A percentile compares a stretch with the other conserved stretches of the same genome.
phyloP scores from a whole-genome alignment of 306 rosid species.

The Nissolia schottii region DNA sequence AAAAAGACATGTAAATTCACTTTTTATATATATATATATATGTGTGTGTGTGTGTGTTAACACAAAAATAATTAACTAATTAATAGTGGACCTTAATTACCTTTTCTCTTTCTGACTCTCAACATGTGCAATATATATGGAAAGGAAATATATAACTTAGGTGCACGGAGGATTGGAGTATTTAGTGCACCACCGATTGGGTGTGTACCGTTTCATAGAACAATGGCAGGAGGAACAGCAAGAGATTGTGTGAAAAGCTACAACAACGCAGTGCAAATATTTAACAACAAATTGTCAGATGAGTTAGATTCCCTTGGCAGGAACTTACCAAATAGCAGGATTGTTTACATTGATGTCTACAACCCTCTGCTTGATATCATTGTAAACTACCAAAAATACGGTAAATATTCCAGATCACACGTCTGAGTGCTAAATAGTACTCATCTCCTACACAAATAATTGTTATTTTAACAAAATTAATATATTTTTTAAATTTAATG shows the following conservation, averaged over 20 bases:
- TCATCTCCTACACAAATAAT: too few species aligned
- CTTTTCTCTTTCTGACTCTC: neutral
- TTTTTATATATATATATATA: too few species aligned
- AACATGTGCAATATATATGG: neutral
- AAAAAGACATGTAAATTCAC: too few species aligned
- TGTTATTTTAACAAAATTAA: too few species aligned
- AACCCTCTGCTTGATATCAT: conserved; percentile 47
- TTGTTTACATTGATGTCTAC: conserved; percentile 50
- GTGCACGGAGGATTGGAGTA: conserved; percentile 55
- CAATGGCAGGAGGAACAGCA: conserved; percentile 40
- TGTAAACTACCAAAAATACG: conserved; percentile 34
- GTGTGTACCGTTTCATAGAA: conserved; percentile 70
- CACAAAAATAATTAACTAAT: neutral
- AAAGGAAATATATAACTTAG: conserved; percentile 45
- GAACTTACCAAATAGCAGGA: conserved; percentile 17
- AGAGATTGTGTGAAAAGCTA: conserved; percentile 40
- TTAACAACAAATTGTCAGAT: conserved; percentile 36
- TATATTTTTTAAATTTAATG: too few species aligned
- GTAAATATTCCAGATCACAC: conserved; percentile 27
- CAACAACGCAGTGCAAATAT: conserved; percentile 41
- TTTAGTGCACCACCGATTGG: conserved; percentile 54
- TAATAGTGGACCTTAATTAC: neutral
- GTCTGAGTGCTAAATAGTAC: neutral
- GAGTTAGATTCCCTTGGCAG: conserved; percentile 13
- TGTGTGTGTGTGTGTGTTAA: too few species aligned